Conservation (phyloP, 2,329 filamentous ascomycete genomes). For the Colletotrichum kahawae region DNA sequence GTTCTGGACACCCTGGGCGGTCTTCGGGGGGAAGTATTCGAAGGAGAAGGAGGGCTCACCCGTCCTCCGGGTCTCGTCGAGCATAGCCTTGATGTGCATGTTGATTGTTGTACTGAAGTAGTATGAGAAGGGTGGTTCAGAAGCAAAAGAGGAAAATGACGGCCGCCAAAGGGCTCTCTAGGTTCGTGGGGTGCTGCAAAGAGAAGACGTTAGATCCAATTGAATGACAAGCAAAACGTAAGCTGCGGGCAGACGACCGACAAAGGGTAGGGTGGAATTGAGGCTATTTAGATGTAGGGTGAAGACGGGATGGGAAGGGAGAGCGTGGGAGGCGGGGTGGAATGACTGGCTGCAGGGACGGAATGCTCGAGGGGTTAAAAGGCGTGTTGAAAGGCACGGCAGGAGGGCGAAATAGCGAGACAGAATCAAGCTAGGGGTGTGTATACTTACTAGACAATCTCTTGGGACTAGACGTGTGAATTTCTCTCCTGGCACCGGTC, state of each 20-base stretch:
- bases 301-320: neutral
- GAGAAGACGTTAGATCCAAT: slow-evolving; percentile 3
- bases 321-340: neutral
- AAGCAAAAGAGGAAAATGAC: neutral
- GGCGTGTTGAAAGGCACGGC: neutral
- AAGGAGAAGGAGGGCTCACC: slow-evolving; percentile 93
- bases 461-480: neutral
- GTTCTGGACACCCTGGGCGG: slow-evolving; percentile 96
- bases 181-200: neutral
- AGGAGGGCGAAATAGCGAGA: neutral
- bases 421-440: slow-evolving; percentile 4
- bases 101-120: slow-evolving; percentile 31
- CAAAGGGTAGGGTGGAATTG: neutral
- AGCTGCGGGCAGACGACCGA: neutral
- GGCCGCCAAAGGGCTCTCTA: slow-evolving; percentile 5
- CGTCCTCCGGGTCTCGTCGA: slow-evolving; percentile 79
- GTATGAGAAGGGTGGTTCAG: neutral
- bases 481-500: slow-evolving; percentile 9
- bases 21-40: slow-evolving; percentile 99
- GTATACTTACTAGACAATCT: slow-evolving; percentile 14
- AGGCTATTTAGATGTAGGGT: slow-evolving; percentile 6
- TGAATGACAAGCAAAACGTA: neutral
- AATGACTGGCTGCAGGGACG: neutral
- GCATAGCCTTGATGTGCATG: slow-evolving; percentile 97
- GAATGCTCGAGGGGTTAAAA: slow-evolving; percentile 16